A percentile compares a stretch with the other conserved stretches of the same genome.
phyloP scores from a whole-genome alignment of 2,329 filamentous ascomycete genomes.

The Neofusicoccum kwambonambiense region DNA sequence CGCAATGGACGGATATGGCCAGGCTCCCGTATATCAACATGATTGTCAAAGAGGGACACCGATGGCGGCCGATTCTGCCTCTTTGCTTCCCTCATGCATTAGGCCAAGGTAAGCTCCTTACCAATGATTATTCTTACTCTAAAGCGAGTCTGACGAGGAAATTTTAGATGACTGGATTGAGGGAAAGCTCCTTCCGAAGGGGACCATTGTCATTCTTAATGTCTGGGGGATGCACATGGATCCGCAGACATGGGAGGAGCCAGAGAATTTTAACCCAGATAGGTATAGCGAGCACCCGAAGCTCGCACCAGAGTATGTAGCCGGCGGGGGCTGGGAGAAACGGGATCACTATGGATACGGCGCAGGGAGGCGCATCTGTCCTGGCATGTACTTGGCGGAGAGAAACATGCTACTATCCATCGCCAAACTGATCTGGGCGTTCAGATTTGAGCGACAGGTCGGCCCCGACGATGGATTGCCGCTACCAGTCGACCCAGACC shows the following conservation, averaged over 20 bases:
- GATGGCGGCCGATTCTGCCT: conserved; percentile 35
- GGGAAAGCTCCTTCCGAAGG: conserved; percentile 43
- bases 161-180: conserved; percentile 41
- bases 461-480: not conserved
- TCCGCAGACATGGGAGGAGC: conserved; percentile 21
- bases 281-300: not conserved
- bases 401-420: conserved; percentile 43
- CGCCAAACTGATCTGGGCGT: conserved; percentile 18
- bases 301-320: not conserved
- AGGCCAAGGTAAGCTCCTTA: conserved; percentile 25
- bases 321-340: conserved; percentile 23
- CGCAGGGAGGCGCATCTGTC: conserved; percentile 53
- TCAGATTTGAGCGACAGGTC: conserved; percentile 14
- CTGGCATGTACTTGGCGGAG: conserved; percentile 53
- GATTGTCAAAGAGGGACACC: conserved; percentile 32
- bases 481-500: not conserved
- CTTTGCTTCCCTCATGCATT: conserved; percentile 43
- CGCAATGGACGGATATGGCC: not conserved
- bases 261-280: conserved; percentile 22
- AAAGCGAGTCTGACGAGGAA: not conserved
- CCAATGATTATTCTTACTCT: no score
- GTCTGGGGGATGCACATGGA: conserved; percentile 40
- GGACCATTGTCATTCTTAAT: conserved; percentile 39
- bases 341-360: conserved; percentile 53
- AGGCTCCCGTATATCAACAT: conserved; percentile 17